Evolutionary conservation across 1,284 basidiomycete genomes (phyloP), one percentile per base, ranked within the genome.

Genomic region (Pseudozyma tsukubaensis): DNA sequence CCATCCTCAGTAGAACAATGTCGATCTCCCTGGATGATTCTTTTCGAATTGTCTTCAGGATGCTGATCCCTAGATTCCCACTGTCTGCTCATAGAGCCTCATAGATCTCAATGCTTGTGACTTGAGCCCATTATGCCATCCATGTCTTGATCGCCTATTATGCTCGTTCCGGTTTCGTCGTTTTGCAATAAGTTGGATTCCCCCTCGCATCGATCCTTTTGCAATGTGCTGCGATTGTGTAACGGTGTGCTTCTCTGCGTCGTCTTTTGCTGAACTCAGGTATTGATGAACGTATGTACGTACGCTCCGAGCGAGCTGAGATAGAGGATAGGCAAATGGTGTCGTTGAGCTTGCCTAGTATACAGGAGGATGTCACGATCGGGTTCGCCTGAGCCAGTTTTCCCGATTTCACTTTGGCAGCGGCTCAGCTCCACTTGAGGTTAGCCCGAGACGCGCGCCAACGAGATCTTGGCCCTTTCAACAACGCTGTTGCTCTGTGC

Each of bases 11-110:
- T 12, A 49, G 54, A 57, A 57, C 37, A 42, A 18, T 21, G 36
- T 29, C 42, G 65, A 49, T 62, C 65, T 62, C 59, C 65, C 54
- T 62, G 59, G 39, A 62, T 47, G 54, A 10, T 34, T 19, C 47
- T 19, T 45, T 29, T 3, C 10, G n/a, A 43, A 19, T n/a, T 45
- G 11, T 62, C 59, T 62, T 53, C 51, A 62, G 59, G 59, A 68
- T 58, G 65, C 36, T 62, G 65, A 68, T 55, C 55, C 21, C 16
- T 50, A 21, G 45, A 39, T 19, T 13, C 35, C 35, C 44, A 4
- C 58, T 60, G 50, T 29, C 35, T 35, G 48, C 19, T 44, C 36
- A 29, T 51, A 55, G 53, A 57, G 59, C 51, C 53, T 21, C 35
- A 18, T 45, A n/a, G 9, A 29, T 29, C 13, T 37, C 37, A 12